Conservation (phyloP, 371 early-diverging fungal genomes). For the Mortierella sp. region DNA sequence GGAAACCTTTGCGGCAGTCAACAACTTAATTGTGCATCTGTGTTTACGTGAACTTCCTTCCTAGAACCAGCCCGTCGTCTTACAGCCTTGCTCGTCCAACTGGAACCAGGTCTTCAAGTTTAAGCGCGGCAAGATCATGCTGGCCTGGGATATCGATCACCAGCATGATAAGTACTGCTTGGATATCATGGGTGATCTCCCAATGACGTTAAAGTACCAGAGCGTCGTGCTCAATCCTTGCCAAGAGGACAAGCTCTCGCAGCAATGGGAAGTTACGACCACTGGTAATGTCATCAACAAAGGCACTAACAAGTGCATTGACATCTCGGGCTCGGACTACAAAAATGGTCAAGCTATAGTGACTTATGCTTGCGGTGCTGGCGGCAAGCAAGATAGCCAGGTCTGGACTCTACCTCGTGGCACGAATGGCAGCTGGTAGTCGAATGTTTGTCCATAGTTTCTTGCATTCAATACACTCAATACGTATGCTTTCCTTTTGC, state of each 20-base stretch:
- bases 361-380: conserved; percentile 25
- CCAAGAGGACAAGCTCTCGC: conserved; percentile 14
- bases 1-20: no score
- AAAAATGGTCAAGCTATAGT: conserved; percentile 25
- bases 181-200: conserved; percentile 24
- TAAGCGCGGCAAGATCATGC: conserved; percentile 34
- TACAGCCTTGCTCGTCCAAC: conserved; percentile 28
- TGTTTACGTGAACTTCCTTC: background rate
- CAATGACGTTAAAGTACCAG: conserved; percentile 12
- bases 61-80: conserved; percentile 34
- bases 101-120: conserved; percentile 54
- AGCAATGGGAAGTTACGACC: conserved; percentile 39
- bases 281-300: conserved; percentile 43
- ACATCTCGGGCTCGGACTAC: conserved; percentile 17
- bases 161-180: conserved; percentile 32
- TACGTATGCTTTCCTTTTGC: no score
- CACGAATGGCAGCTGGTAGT: conserved; percentile 46
- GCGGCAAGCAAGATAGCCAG: conserved; percentile 44
- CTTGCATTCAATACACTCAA: no score
- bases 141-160: conserved; percentile 38
- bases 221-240: conserved; percentile 37
- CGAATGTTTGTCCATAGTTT: no score
- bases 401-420: conserved; percentile 46
- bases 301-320: conserved; percentile 33
- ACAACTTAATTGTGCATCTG: no score